Base-by-base conservation (phyloP, 164 flowering plant genomes). In the Akebia trifoliata region DNA sequence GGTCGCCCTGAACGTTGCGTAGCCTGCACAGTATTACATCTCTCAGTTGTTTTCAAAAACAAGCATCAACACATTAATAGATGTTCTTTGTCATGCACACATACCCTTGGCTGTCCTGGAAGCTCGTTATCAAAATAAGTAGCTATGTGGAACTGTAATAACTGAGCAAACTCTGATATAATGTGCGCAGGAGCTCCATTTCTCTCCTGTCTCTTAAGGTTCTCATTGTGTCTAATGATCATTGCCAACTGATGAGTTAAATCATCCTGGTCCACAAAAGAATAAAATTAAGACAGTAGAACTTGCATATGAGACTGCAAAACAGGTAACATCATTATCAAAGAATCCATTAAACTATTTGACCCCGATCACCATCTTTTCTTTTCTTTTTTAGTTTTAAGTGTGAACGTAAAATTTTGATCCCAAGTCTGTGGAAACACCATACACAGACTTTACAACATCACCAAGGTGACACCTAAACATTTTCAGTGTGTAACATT, bases 131-230 rank as follows among this genome's bases (percentile, higher is more conserved):
- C 99, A 72, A 94, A 94, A 72, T 94, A 94, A 43, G 97, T 94
- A 17, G 99, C 97, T 42, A 94, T 74, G 50, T 94, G 99, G 53
- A 94, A 94, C 81, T 94, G 99, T 74, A 94, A 64, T 64, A 94
- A 67, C 67, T 90, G 97, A 5, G 97, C 92, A 69, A 94, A 94
- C 69, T 94, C 99, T 2, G 96, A 86, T 50, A 93, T 90, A 21
- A 93, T 85, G 64, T 93, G 99, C 8, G 99, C 96, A 53, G 99
- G 96, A 47, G 99, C 86, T 37, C 99, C 99, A 78, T 90, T 86
- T 63, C 89, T 82, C 69, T 94, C 99, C 68, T 94, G 97, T 60
- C 73, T 81, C 73, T 79, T 87, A 66, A 94, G 74, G 67, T 87
- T 84, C 64, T 94, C 99, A 62, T 94, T 94, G 66, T 94, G 96